These are phyloP conservation scores for Nepenthes alata DNA, from an alignment of 179 eudicot species.

Conservation along the genomic window DNA sequence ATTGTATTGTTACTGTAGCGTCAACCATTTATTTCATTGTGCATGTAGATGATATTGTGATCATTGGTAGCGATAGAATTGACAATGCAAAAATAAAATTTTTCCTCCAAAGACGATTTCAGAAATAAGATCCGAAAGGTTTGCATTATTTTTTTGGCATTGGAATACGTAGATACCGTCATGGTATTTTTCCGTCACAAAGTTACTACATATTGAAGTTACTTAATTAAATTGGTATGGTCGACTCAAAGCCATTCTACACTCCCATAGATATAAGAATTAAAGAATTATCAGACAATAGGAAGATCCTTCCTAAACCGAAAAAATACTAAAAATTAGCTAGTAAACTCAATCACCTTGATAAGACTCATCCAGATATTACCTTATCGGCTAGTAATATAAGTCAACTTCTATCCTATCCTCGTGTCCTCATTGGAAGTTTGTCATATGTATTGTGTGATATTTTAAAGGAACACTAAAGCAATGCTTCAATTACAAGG, in stretches of 20 bases:
- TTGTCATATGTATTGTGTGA: not conserved
- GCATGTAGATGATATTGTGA: too few species aligned
- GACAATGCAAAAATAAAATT: not conserved
- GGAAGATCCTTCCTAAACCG: not conserved
- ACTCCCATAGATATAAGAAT: too few species aligned
- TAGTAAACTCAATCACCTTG: not conserved
- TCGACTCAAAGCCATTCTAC: not conserved
- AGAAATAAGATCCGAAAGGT: not conserved
- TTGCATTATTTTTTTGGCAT: not conserved
- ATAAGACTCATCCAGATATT: not conserved
- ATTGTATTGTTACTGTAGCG: too few species aligned
- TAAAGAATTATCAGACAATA: not conserved
- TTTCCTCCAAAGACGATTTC: not conserved
- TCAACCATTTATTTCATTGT: too few species aligned
- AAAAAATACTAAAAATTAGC: not conserved
- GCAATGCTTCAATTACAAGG: not conserved
- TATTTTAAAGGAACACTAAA: not conserved
- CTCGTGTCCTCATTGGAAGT: not conserved
- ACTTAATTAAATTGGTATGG: not conserved
- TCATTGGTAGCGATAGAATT: too few species aligned
- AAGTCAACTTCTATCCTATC: not conserved
- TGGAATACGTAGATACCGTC: not conserved
- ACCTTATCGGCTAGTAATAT: not conserved
- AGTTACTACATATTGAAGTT: not conserved
- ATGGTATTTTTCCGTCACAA: not conserved